A percentile compares a stretch with the other conserved stretches of the same genome.
Conservation (phyloP, 148 eudicot genomes). For the Heliamphora exappendiculata region DNA sequence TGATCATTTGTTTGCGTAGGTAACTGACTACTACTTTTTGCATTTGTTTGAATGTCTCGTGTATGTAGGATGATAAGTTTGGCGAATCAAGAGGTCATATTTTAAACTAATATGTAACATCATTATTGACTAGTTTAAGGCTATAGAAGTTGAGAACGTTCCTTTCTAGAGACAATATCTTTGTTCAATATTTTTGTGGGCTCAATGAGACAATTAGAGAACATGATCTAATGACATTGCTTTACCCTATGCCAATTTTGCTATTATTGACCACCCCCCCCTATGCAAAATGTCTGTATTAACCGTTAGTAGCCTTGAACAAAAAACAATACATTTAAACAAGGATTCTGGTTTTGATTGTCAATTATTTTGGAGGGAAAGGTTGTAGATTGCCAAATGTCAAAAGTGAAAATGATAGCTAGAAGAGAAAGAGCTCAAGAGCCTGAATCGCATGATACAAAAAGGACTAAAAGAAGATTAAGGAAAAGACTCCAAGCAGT, state of each 20-base stretch:
- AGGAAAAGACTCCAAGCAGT: not conserved
- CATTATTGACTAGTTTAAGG: not conserved
- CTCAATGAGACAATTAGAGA: not conserved
- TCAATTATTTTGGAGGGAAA: not conserved
- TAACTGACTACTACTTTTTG: conserved; percentile 11
- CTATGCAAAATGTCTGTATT: not conserved
- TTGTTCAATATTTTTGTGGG: not conserved
- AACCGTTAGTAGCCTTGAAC: not conserved
- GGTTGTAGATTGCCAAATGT: not conserved
- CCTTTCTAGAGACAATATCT: not conserved
- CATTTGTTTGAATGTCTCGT: not conserved
- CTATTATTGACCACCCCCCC: not conserved
- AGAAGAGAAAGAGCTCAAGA: not conserved
- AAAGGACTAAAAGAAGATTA: not conserved
- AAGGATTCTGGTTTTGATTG: not conserved
- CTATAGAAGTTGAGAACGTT: not conserved
- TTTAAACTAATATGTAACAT: not conserved
- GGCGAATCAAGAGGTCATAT: not conserved
- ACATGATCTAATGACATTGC: not conserved
- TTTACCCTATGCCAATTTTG: not conserved
- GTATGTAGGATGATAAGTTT: not conserved
- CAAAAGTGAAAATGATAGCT: not conserved
- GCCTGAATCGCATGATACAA: not conserved
- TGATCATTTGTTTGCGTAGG: conserved; percentile 88
- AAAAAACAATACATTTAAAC: not conserved